Base-by-base conservation (phyloP, 2,329 filamentous ascomycete species). In the Colletotrichum tropicicola region DNA sequence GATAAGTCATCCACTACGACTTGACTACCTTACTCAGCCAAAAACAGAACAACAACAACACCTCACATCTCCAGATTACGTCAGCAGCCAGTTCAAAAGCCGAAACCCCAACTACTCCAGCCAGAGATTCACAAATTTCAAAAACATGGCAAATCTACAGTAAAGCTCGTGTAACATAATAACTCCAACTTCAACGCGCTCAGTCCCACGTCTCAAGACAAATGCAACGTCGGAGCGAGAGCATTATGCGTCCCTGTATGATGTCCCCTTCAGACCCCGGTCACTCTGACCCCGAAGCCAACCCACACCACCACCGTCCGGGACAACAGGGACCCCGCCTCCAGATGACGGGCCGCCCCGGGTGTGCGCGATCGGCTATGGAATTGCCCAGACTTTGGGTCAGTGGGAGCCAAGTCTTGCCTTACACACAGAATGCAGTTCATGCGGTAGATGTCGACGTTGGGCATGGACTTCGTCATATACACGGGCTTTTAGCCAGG, bases 281-380 rank as follows among this genome's bases (percentile, higher is more conserved):
- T 48, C 49, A 17, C 4, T 55, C 30, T 17, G 4, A 23, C 13
- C 35, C 35, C 1, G 5, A 23, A 21, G 37, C 25, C 37, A 45
- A 54, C 56, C 49, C 49, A 60, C 49, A 25, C 49, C 27, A 32
- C 19, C 23, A 6, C 15, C n/a, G n/a, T n/a, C 21, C 23, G 13
- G 1, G 3, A 53, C 27, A 5, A 6, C 35, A 15, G 27, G 13
- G n/a, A 35, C 21, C 41, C 58, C 58, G 49, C 41, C 48, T 58
- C 37, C 21, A 19, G 39, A 21, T 19, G 35, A 35, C 57, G 47
- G 57, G 30, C 57, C 57, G 57, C 57, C 21, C 48, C 48, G n/a
- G n/a, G n/a, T n/a, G n/a, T n/a, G n/a, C n/a, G n/a, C n/a, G 57
- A 25, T 17, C 27, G 10, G 35, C 28, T 5, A 37, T 41, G 15